phyloP scores from a whole-genome alignment of 1,284 basidiomycete species.

The Mycosarcoma mackinlayi region DNA sequence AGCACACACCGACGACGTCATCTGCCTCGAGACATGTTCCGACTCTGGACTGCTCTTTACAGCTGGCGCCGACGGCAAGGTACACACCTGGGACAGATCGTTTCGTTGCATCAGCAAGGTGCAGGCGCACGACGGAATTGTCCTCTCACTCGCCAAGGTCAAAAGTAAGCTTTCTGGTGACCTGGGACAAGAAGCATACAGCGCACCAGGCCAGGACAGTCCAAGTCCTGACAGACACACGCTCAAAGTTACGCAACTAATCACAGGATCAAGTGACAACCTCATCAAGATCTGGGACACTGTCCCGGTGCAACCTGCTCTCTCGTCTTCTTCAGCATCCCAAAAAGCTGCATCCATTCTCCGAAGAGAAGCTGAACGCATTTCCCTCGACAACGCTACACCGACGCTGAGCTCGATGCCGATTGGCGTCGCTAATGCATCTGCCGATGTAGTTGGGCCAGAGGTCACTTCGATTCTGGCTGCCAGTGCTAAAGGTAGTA shows the following conservation, averaged over 20 bases:
- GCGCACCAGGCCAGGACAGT: not conserved
- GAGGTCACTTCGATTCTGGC: slow-evolving; percentile 16
- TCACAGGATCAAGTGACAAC: slow-evolving; percentile 57
- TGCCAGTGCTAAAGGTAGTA: not conserved
- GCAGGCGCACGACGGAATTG: slow-evolving; percentile 47
- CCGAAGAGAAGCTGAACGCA: slow-evolving; percentile 21
- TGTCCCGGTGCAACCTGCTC: not conserved
- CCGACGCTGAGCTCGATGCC: slow-evolving; percentile 18
- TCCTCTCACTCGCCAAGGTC: slow-evolving; percentile 28
- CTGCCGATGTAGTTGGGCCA: slow-evolving; percentile 3
- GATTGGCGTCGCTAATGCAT: not conserved
- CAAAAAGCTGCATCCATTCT: slow-evolving; percentile 2
- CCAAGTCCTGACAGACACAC: no score
- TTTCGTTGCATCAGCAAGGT: slow-evolving; percentile 61
- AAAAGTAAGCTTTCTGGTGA: not conserved
- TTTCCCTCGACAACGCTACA: slow-evolving; percentile 10
- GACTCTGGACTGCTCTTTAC: slow-evolving; percentile 67
- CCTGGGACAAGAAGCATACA: no score
- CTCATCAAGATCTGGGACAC: slow-evolving; percentile 64
- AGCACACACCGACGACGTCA: slow-evolving; percentile 76
- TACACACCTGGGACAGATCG: slow-evolving; percentile 53
- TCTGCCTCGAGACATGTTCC: slow-evolving; percentile 34
- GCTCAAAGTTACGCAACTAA: slow-evolving; percentile 26
- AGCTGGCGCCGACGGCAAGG: slow-evolving; percentile 54
- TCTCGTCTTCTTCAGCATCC: not conserved